These are phyloP conservation scores for Glebionis coronaria DNA, from an alignment of 129 eudicot species.

Conservation along the genomic window DNA sequence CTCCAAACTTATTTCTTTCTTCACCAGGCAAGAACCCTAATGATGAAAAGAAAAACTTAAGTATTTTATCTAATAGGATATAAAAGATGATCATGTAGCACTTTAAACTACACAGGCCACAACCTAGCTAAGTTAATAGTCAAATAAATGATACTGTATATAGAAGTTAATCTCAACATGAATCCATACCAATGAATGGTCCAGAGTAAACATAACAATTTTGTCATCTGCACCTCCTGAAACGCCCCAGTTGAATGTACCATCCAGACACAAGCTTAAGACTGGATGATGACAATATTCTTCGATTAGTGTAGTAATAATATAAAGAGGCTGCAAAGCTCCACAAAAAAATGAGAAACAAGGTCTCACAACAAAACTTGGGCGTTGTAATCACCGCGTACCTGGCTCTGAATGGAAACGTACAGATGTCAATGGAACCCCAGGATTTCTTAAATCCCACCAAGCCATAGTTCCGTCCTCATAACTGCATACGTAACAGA, in stretches of 20 bases:
- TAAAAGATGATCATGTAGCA: not conserved
- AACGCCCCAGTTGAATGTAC: constrained; percentile 62
- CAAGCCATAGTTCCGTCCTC: constrained; percentile 91
- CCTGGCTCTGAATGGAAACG: constrained; percentile 86
- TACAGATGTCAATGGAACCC: constrained; percentile 55
- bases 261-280: constrained; percentile 56
- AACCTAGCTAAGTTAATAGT: not conserved
- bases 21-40: constrained; percentile 68
- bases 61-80: not conserved
- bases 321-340: not conserved
- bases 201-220: constrained; percentile 48
- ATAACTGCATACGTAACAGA: constrained; percentile 35
- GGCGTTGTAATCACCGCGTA: constrained; percentile 16
- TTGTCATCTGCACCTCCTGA: constrained; percentile 89
- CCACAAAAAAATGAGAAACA: not conserved
- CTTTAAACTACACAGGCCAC: not conserved
- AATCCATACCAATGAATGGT: constrained; percentile 50
- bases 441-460: constrained; percentile 89
- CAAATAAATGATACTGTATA: not conserved
- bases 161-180: constrained; percentile 9
- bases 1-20: constrained; percentile 80
- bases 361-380: not conserved
- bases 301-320: not conserved
- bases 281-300: constrained; percentile 32
- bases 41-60: constrained; percentile 5